Base-by-base conservation (phyloP, 176 grass and related monocot species). In the Melocanna baccifera region DNA sequence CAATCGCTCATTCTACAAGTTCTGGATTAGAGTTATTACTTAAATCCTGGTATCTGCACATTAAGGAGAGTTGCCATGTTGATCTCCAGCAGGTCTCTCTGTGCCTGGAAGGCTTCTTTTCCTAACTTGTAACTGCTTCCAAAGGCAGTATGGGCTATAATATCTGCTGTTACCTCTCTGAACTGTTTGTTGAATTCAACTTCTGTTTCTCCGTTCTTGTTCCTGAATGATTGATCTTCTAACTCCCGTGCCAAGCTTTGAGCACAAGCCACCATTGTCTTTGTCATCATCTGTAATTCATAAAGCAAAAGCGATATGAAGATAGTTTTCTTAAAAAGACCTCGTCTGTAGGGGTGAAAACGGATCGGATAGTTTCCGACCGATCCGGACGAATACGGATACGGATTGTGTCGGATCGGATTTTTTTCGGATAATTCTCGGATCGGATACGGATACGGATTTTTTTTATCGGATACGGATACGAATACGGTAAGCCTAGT, bases 71-170 rank as follows among this genome's bases (percentile, higher is more conserved):
- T 87, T 39, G 25, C 56, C 12, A 76, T 51, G 11, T 30, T 67
- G 7, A 87, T 73, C 13, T 14, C 68, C 23, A 47, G 25, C 3
- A 90, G 81, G 19, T 85, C 37, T 10, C 52, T 59, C 6, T 93
- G 87, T 37, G 71, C 36, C 7, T 68, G 34, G 55, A 93, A 90
- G 19, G 72, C 80, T 85, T 93, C 56, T 65, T 78, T 93, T 7
- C 91, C 87, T 30, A 79, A 56, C 25, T 50, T 77, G 6, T 58
- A 84, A 10, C 64, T 89, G 28, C 79, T 87, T 26, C 84, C 87
- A 29, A 92, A 89, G 47, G 80, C 75, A 0, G 87, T 80, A 15
- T 67, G 80, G 5, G 84, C 84, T 41, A 92, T 89, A 4, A 89
- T n/a, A 81, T 92, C 84, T 19, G 69, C 87, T 34, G 91, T 81